Percentiles rank a stretch among this genome's conserved stretches.
phyloP scores from a whole-genome alignment of 2,329 filamentous ascomycete species.

The Neopestalotiopsis rosae region DNA sequence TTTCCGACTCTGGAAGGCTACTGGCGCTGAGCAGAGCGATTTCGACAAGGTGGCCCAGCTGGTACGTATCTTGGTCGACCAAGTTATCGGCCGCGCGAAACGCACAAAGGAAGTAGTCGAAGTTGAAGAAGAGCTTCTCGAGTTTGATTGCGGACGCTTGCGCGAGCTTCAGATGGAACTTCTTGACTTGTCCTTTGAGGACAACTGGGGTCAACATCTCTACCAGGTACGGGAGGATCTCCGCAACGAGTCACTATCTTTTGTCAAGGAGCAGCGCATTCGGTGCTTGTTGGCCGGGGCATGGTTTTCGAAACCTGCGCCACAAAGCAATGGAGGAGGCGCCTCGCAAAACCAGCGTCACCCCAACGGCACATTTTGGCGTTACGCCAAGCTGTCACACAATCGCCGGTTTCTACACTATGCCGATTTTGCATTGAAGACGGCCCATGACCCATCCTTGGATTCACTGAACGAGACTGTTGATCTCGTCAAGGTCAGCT shows the following conservation, averaged over 20 bases:
- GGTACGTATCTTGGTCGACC: constrained; percentile 86
- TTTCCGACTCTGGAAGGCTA: constrained; percentile 90
- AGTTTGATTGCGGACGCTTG: constrained; percentile 80
- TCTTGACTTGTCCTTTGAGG: constrained; percentile 88
- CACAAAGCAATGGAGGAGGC: constrained; percentile 50
- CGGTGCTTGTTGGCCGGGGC: constrained; percentile 85
- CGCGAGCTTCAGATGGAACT: constrained; percentile 93
- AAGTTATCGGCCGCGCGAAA: constrained; percentile 81
- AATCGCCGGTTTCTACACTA: constrained; percentile 92
- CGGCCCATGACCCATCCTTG: constrained; percentile 69
- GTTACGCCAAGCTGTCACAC: constrained; percentile 87
- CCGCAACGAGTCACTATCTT: constrained; percentile 88
- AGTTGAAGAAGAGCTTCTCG: constrained; percentile 85
- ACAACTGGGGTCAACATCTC: constrained; percentile 91
- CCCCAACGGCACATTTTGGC: constrained; percentile 66
- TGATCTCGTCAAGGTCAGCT: constrained; percentile 86
- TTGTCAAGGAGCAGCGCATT: constrained; percentile 96
- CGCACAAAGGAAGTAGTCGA: constrained; percentile 85
- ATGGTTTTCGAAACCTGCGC: constrained; percentile 74
- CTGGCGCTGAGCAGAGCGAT: constrained; percentile 82
- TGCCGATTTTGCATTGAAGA: constrained; percentile 76
- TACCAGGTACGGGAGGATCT: constrained; percentile 90
- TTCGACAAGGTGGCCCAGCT: constrained; percentile 94
- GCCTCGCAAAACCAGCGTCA: constrained; percentile 42
- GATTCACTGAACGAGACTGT: constrained; percentile 81